Percentiles rank a stretch among this genome's conserved stretches.
These are phyloP conservation scores for Volvariella surrecta DNA, from an alignment of 1,284 basidiomycete genomes.

Conservation along the genomic window DNA sequence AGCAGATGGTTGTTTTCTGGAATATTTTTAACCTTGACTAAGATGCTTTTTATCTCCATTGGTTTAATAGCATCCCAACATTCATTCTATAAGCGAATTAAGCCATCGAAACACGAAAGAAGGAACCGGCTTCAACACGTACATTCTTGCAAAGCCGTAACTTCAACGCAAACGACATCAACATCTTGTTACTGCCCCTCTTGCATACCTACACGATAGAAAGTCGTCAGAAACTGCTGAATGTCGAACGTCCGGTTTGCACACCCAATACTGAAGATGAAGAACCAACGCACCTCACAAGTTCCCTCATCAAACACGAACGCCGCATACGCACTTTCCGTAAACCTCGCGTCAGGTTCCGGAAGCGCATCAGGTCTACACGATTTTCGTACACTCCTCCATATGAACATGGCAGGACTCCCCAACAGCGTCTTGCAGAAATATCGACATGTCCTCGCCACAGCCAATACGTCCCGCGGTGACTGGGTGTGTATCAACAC, in stretches of 20 bases:
- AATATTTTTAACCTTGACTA: too few species aligned
- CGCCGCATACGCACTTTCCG: constrained; percentile 35
- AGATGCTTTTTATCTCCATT: too few species aligned
- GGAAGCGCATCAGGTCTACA: constrained; percentile 30
- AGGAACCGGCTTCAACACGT: too few species aligned
- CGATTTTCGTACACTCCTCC: constrained; percentile 28
- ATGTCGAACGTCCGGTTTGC: too few species aligned
- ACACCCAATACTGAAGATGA: too few species aligned
- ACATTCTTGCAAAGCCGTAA: constrained; percentile 26
- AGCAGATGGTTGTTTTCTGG: too few species aligned
- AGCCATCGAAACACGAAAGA: too few species aligned
- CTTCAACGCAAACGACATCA: constrained; percentile 28
- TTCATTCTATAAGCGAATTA: too few species aligned
- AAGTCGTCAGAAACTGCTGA: background rate
- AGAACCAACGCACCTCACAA: constrained; percentile 34
- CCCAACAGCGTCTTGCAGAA: constrained; percentile 28
- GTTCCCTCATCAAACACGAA: constrained; percentile 39
- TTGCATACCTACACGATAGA: constrained; percentile 25
- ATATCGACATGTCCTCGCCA: constrained; percentile 15
- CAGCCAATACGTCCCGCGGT: constrained; percentile 15
- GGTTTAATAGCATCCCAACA: too few species aligned
- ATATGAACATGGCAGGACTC: constrained; percentile 29
- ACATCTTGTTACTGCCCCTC: constrained; percentile 19
- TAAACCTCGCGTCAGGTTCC: constrained; percentile 12
- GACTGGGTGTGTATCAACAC: constrained; percentile 14